Evolutionary conservation across 1,139 yeast genomes (phyloP).

Genomic region (Hyphopichia khmerensis): DNA sequence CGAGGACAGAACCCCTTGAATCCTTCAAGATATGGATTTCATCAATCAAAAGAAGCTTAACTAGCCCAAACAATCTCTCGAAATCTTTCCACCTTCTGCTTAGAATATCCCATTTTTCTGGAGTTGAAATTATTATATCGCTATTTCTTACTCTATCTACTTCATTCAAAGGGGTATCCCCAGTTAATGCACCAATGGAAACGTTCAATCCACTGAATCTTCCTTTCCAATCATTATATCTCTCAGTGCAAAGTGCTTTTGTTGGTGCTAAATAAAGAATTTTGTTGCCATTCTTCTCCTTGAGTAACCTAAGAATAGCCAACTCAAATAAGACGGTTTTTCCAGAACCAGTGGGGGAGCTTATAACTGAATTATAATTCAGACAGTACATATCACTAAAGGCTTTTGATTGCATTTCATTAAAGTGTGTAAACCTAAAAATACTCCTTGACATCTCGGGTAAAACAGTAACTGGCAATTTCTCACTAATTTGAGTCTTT

Average conservation of each 20-base stretch:
- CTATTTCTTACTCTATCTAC: constrained; percentile 40
- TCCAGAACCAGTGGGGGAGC: constrained; percentile 60
- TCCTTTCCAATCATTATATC: constrained; percentile 40
- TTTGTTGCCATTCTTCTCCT: constrained; percentile 17
- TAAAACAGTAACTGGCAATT: constrained; percentile 12
- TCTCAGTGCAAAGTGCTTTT: constrained; percentile 49
- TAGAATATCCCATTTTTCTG: constrained; percentile 58
- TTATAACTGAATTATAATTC: constrained; percentile 43
- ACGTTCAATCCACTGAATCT: constrained; percentile 33
- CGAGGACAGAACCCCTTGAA: constrained; percentile 50
- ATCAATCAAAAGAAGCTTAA: constrained; percentile 43
- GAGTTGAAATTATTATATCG: constrained; percentile 52
- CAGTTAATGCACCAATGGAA: constrained; percentile 47
- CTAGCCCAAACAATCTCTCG: constrained; percentile 27
- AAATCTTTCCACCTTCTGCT: constrained; percentile 51
- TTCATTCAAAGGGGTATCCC: constrained; percentile 45
- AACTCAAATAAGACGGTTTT: constrained; percentile 55
- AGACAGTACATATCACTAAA: constrained; percentile 32
- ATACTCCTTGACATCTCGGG: constrained; percentile 24
- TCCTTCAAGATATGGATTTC: constrained; percentile 52
- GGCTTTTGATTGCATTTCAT: constrained; percentile 49
- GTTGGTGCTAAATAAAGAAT: constrained; percentile 55
- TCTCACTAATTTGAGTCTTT: not conserved
- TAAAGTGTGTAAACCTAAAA: constrained; percentile 40
- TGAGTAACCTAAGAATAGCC: constrained; percentile 41